These are phyloP conservation scores for Hypoxylon trugodes DNA, from an alignment of 495 filamentous ascomycete genomes.

Conservation along the genomic window DNA sequence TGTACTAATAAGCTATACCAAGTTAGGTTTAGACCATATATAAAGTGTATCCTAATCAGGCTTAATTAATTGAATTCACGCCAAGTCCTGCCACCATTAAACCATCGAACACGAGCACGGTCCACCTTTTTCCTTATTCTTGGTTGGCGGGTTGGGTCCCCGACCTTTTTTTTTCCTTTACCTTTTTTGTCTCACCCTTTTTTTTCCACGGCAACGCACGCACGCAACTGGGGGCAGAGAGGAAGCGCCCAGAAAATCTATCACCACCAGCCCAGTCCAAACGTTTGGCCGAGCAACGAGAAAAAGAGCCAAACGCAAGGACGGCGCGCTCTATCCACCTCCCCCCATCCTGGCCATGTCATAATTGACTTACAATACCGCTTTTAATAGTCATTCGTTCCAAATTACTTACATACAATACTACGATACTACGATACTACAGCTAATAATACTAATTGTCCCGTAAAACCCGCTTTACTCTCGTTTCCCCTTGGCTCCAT, in stretches of 20 bases:
- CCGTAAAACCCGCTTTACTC: constrained; percentile 7
- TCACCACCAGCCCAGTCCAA: constrained; percentile 14
- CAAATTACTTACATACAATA: neutral
- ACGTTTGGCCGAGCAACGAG: constrained; percentile 40
- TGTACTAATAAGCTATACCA: neutral
- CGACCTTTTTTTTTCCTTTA: constrained; percentile 30
- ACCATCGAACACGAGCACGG: constrained; percentile 29
- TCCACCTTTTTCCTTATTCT: constrained; percentile 8
- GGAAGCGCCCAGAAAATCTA: neutral
- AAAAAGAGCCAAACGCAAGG: constrained; percentile 16
- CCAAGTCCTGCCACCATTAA: constrained; percentile 15
- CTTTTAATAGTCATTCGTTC: constrained; percentile 35
- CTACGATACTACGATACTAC: constrained; percentile 15
- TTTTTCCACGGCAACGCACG: constrained; percentile 32
- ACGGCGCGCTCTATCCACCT: neutral
- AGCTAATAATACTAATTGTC: constrained; percentile 32
- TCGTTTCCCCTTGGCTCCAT: constrained; percentile 15
- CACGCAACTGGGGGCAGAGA: no score
- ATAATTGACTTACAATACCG: constrained; percentile 14
- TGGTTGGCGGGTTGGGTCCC: neutral
- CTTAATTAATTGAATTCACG: neutral
- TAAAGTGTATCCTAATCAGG: neutral
- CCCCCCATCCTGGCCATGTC: constrained; percentile 30
- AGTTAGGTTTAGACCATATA: neutral
- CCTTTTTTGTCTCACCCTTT: constrained; percentile 37